A percentile compares a stretch with the other conserved stretches of the same genome.
phyloP scores from a whole-genome alignment of 164 flowering plant species.

The Amborella trichopoda region DNA sequence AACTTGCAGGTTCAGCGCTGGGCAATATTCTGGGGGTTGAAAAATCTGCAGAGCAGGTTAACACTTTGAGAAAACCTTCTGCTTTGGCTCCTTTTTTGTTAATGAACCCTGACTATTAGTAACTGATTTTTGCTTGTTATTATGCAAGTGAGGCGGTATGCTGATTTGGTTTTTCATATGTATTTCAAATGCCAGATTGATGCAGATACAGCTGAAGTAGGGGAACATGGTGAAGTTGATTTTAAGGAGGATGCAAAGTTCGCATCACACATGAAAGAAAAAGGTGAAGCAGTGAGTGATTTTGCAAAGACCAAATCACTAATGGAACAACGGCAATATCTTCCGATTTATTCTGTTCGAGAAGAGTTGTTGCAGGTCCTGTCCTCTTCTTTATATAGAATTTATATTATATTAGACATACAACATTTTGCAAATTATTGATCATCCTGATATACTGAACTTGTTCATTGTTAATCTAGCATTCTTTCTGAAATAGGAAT shows the following conservation, averaged over 20 bases:
- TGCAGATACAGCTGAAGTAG: slow-evolving; percentile 89
- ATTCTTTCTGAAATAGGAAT: too few relatives aligned
- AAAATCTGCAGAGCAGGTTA: slow-evolving; percentile 93
- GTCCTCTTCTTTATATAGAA: too few relatives aligned
- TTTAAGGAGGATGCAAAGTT: slow-evolving; percentile 92
- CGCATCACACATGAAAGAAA: slow-evolving; percentile 80
- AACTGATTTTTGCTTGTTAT: too few relatives aligned
- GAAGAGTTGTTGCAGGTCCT: slow-evolving; percentile 86
- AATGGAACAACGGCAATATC: slow-evolving; percentile 77
- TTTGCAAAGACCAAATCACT: slow-evolving; percentile 86
- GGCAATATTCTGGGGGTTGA: slow-evolving; percentile 98
- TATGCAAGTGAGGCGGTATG: too few relatives aligned
- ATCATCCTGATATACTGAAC: too few relatives aligned
- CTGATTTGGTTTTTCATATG: not conserved
- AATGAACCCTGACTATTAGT: too few relatives aligned
- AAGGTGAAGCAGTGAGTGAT: slow-evolving; percentile 91
- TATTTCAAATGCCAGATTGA: slow-evolving; percentile 46
- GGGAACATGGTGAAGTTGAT: slow-evolving; percentile 92
- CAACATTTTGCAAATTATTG: too few relatives aligned
- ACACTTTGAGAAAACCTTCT: too few relatives aligned
- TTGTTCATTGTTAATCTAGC: too few relatives aligned
- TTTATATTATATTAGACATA: too few relatives aligned
- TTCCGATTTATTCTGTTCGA: slow-evolving; percentile 86
- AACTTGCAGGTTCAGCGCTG: slow-evolving; percentile 95
- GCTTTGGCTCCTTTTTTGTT: too few relatives aligned